Evolutionary conservation across 2,329 filamentous ascomycete genomes (phyloP).

Genomic region (Cercospora brassicicola): DNA sequence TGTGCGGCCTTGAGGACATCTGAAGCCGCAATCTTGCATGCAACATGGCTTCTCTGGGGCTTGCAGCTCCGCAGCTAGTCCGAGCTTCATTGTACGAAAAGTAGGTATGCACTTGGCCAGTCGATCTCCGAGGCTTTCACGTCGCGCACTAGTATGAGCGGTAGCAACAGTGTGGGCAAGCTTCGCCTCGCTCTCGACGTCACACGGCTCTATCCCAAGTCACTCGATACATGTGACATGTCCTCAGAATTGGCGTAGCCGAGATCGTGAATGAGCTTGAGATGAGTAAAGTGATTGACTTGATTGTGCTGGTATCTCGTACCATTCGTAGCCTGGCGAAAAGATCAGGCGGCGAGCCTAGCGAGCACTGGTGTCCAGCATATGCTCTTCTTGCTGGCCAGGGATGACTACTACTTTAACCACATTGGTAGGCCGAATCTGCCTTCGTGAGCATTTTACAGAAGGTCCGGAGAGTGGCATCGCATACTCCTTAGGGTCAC

Average conservation of each 20-base stretch:
- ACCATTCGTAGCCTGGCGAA: not conserved
- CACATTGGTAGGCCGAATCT: not conserved
- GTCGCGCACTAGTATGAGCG: not conserved
- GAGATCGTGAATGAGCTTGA: not conserved
- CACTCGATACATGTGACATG: not conserved
- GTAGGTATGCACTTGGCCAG: not conserved
- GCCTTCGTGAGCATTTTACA: not conserved
- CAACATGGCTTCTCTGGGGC: not conserved
- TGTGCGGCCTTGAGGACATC: constrained; percentile 2
- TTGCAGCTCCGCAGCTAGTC: not conserved
- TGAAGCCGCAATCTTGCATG: constrained; percentile 12
- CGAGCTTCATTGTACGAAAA: not conserved
- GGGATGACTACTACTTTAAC: not conserved
- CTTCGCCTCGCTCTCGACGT: not conserved
- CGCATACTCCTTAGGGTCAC: not conserved
- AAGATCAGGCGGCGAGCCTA: not conserved
- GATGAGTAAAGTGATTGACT: not conserved
- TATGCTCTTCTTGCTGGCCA: not conserved
- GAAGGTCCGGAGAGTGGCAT: not conserved
- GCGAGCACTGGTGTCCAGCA: not conserved
- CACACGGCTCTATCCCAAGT: not conserved
- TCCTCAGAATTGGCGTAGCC: not conserved
- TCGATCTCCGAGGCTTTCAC: not conserved
- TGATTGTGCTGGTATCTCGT: not conserved
- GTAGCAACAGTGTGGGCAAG: not conserved